phyloP scores from a whole-genome alignment of 106 monocot species.

The Gastrodia elata region DNA sequence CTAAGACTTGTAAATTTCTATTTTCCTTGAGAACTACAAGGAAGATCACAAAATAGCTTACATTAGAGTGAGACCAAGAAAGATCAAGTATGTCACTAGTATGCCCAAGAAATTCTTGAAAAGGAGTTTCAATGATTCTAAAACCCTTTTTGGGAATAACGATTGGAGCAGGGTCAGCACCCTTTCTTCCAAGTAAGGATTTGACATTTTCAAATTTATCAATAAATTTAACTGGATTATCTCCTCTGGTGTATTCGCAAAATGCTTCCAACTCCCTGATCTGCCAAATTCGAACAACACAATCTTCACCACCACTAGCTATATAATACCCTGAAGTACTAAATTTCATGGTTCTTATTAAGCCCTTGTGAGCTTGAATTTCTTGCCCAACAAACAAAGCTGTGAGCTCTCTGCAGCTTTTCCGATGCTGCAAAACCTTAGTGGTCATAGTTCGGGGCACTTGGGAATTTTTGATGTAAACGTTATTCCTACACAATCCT shows the following conservation, averaged over 20 bases:
- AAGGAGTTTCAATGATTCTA: slow-evolving; percentile 46
- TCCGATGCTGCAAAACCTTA: slow-evolving; percentile 28
- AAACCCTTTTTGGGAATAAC: slow-evolving; percentile 61
- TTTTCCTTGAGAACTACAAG: neutral
- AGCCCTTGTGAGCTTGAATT: slow-evolving; percentile 64
- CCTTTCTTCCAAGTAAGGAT: slow-evolving; percentile 13
- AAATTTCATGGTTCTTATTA: slow-evolving; percentile 63
- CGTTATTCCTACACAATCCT: slow-evolving; percentile 16
- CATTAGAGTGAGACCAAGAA: slow-evolving; percentile 69
- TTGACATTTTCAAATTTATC: slow-evolving; percentile 25
- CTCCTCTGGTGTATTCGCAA: slow-evolving; percentile 13
- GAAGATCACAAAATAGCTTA: slow-evolving; percentile 23
- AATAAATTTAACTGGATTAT: slow-evolving; percentile 12
- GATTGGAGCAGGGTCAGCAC: slow-evolving; percentile 15
- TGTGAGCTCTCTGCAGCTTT: slow-evolving; percentile 44
- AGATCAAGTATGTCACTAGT: slow-evolving; percentile 59
- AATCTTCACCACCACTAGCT: slow-evolving; percentile 83
- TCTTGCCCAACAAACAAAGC: slow-evolving; percentile 59
- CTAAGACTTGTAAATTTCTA: neutral
- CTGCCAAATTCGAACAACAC: slow-evolving; percentile 61
- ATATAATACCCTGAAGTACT: slow-evolving; percentile 53
- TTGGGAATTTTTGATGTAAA: slow-evolving; percentile 16
- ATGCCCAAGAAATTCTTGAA: slow-evolving; percentile 61
- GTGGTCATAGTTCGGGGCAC: slow-evolving; percentile 16
- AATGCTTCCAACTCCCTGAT: slow-evolving; percentile 47